Percentiles rank a stretch among this genome's conserved stretches.
Evolutionary conservation across 164 flowering plant genomes (phyloP).

Genomic region (Stephania japonica): DNA sequence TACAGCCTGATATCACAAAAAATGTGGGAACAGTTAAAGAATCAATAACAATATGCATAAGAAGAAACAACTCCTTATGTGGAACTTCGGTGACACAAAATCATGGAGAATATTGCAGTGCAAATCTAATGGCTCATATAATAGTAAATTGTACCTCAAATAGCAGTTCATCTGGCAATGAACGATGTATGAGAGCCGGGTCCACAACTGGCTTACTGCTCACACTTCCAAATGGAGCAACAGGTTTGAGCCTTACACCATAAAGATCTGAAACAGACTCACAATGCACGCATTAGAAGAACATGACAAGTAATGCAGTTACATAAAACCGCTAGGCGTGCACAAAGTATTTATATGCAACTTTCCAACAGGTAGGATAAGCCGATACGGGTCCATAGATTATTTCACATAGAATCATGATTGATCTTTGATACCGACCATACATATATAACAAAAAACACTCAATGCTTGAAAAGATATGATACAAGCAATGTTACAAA

Average conservation of each 20-base stretch:
- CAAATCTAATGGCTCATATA: neutral
- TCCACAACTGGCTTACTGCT: conserved; percentile 54
- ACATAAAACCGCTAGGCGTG: neutral
- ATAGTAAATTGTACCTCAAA: conserved; percentile 50
- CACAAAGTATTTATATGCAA: neutral
- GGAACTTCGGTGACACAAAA: no score
- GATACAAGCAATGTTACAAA: no score
- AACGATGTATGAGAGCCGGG: conserved; percentile 68
- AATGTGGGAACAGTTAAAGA: no score
- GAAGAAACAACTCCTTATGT: no score
- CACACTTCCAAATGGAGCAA: conserved; percentile 60
- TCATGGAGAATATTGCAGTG: no score
- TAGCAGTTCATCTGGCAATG: conserved; percentile 86
- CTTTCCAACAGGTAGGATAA: no score
- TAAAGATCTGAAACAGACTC: conserved; percentile 61
- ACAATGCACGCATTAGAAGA: no score
- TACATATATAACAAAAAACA: no score
- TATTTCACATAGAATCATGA: neutral
- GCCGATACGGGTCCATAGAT: neutral
- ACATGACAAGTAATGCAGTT: neutral
- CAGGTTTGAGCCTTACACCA: conserved; percentile 68
- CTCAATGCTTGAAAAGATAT: no score
- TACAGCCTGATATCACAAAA: no score
- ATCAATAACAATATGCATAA: no score
- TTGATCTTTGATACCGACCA: neutral